These are phyloP conservation scores for Aureobasidium sp. DNA, from an alignment of 2,329 filamentous ascomycete species.

Conservation along the genomic window DNA sequence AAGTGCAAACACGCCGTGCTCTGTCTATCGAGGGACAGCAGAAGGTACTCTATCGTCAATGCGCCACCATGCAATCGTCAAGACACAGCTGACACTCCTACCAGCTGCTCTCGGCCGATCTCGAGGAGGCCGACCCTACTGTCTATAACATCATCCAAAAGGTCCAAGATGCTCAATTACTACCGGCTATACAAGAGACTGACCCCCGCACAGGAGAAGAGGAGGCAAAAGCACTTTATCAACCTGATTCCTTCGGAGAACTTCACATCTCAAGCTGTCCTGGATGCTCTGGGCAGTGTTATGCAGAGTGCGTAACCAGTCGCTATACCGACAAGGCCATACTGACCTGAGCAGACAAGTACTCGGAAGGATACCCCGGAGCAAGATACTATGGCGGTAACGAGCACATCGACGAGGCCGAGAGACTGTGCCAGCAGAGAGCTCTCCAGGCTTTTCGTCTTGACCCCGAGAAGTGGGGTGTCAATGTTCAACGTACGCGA, in stretches of 20 bases:
- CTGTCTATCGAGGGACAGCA: constrained; percentile 38
- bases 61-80: background rate
- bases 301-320: constrained; percentile 67
- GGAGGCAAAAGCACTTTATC: constrained; percentile 94
- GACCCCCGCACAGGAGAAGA: constrained; percentile 64
- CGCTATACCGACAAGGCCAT: background rate
- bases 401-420: constrained; percentile 87
- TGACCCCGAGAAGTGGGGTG: constrained; percentile 81
- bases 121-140: constrained; percentile 76
- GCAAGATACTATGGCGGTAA: constrained; percentile 96
- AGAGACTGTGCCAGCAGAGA: constrained; percentile 81
- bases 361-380: constrained; percentile 95
- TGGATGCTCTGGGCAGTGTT: constrained; percentile 83
- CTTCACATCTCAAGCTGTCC: constrained; percentile 86
- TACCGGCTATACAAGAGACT: background rate
- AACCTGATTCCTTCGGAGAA: constrained; percentile 95
- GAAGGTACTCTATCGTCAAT: constrained; percentile 27
- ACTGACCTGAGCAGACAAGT: constrained; percentile 56
- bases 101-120: constrained; percentile 68
- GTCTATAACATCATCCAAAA: constrained; percentile 88
- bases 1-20: constrained; percentile 27
- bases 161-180: constrained; percentile 39
- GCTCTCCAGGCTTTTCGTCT: constrained; percentile 82
- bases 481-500: constrained; percentile 75
- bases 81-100: constrained; percentile 11